Conservation (phyloP, 768 basidiomycete species). For the Baorangia bicolor region DNA sequence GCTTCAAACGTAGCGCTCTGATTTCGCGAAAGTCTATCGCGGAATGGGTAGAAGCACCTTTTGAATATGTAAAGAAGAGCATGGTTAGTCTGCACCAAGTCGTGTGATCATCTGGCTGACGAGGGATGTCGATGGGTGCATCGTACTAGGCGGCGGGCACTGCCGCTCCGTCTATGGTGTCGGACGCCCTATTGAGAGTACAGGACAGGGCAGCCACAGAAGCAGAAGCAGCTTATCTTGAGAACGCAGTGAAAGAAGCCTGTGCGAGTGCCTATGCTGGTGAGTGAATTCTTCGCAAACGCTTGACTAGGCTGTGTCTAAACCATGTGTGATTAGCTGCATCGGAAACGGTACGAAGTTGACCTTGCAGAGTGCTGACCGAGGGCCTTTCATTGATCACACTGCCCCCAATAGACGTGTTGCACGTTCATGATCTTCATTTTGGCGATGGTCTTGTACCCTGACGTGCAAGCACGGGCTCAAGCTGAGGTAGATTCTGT, state of each 20-base stretch:
- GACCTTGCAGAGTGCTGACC: not conserved
- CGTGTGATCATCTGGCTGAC: not conserved
- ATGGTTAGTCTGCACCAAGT: conserved; percentile 13
- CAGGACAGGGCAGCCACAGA: conserved; percentile 1
- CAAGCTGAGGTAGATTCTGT: conserved; percentile 20
- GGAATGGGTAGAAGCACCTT: conserved; percentile 20
- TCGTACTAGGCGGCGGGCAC: conserved; percentile 16
- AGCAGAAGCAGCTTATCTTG: conserved; percentile 11
- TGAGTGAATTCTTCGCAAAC: not conserved
- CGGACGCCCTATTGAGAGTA: conserved; percentile 16
- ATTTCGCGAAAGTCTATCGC: conserved; percentile 5
- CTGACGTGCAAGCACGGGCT: conserved; percentile 22
- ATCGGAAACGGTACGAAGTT: conserved; percentile 22
- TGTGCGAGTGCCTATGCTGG: conserved; percentile 22
- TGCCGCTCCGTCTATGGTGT: conserved; percentile 26
- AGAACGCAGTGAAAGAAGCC: conserved; percentile 24
- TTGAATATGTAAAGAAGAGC: conserved; percentile 22
- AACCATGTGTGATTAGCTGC: conserved; percentile 13
- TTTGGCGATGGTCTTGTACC: conserved; percentile 27
- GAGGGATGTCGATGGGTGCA: not conserved
- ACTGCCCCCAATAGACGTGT: conserved; percentile 14
- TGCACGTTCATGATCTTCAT: conserved; percentile 22
- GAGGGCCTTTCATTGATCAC: conserved; percentile 4
- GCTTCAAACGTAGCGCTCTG: conserved; percentile 19
- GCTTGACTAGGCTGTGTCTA: conserved; percentile 6